These are phyloP conservation scores for Debaryomycetaceae sp. DNA, from an alignment of 1,139 yeast species.

Conservation along the genomic window DNA sequence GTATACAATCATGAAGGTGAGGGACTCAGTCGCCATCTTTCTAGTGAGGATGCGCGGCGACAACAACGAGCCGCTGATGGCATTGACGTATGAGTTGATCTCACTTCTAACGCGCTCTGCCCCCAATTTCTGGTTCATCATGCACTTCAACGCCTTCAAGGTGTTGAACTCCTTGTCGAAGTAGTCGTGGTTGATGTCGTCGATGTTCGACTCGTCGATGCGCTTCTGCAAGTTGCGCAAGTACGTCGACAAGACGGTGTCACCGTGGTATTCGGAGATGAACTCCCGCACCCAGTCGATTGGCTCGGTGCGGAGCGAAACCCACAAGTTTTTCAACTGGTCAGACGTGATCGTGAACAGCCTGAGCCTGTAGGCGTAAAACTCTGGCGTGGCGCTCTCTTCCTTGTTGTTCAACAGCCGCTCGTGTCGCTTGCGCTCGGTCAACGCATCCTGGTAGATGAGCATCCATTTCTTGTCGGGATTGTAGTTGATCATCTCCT, in stretches of 20 bases:
- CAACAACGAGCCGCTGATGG: slow-evolving; percentile 42
- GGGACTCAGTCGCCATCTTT: slow-evolving; percentile 75
- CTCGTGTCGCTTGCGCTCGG: slow-evolving; percentile 64
- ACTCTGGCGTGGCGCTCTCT: slow-evolving; percentile 60
- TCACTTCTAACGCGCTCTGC: slow-evolving; percentile 41
- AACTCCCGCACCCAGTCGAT: slow-evolving; percentile 85
- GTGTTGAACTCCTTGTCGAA: slow-evolving; percentile 47
- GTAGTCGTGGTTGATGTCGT: slow-evolving; percentile 40
- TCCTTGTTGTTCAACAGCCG: slow-evolving; percentile 25
- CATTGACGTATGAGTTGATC: slow-evolving; percentile 36
- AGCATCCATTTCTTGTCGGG: slow-evolving; percentile 87
- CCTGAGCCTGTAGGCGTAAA: slow-evolving; percentile 71
- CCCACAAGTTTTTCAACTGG: slow-evolving; percentile 83
- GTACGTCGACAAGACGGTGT: slow-evolving; percentile 60
- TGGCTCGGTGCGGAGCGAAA: slow-evolving; percentile 87
- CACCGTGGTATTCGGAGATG: slow-evolving; percentile 78
- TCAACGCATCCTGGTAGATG: slow-evolving; percentile 78
- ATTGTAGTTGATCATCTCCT: slow-evolving; percentile 72
- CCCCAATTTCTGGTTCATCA: slow-evolving; percentile 46
- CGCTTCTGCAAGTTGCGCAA: slow-evolving; percentile 37
- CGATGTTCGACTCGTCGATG: slow-evolving; percentile 27
- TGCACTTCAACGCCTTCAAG: slow-evolving; percentile 41
- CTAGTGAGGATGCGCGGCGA: slow-evolving; percentile 71
- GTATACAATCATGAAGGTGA: slow-evolving; percentile 46
- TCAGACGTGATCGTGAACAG: slow-evolving; percentile 64